Evolutionary conservation across 257 asterid species (phyloP).

Genomic region (Galeopsis tetrahit): DNA sequence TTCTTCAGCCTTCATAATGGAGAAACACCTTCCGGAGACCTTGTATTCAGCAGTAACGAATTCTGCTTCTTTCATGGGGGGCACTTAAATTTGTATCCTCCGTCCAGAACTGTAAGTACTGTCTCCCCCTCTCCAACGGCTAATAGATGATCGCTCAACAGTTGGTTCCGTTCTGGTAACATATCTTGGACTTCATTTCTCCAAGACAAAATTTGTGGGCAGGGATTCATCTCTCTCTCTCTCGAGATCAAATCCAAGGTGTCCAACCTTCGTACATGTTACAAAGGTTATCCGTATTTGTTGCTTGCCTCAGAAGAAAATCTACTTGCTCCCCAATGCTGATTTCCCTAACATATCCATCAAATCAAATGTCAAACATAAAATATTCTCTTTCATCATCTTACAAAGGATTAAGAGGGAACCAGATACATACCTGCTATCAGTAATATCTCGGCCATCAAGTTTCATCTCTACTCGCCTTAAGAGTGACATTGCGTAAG

Average conservation of each 20-base stretch:
- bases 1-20: slow-evolving; percentile 29
- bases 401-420: slow-evolving; percentile 19
- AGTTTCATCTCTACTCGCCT: slow-evolving; percentile 93
- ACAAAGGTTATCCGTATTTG: slow-evolving; percentile 88
- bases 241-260: slow-evolving; percentile 84
- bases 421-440: slow-evolving; percentile 80
- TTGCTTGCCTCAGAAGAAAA: slow-evolving; percentile 90
- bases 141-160: slow-evolving; percentile 28
- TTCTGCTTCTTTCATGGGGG: slow-evolving; percentile 28
- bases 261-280: slow-evolving; percentile 99
- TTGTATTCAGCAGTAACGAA: neutral
- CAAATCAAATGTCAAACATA: slow-evolving; percentile 26
- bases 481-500: slow-evolving; percentile 79
- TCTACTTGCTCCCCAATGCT: slow-evolving; percentile 88
- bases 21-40: slow-evolving; percentile 13
- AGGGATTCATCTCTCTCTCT: slow-evolving; percentile 32
- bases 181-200: slow-evolving; percentile 30
- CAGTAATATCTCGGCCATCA: slow-evolving; percentile 84
- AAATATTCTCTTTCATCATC: slow-evolving; percentile 21
- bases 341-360: slow-evolving; percentile 58
- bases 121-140: slow-evolving; percentile 32
- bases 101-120: slow-evolving; percentile 20
- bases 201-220: slow-evolving; percentile 27
- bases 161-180: slow-evolving; percentile 34
- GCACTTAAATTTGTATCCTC: slow-evolving; percentile 23